Evolutionary conservation across 2,329 filamentous ascomycete species (phyloP).

Genomic region (Fusarium sp.): DNA sequence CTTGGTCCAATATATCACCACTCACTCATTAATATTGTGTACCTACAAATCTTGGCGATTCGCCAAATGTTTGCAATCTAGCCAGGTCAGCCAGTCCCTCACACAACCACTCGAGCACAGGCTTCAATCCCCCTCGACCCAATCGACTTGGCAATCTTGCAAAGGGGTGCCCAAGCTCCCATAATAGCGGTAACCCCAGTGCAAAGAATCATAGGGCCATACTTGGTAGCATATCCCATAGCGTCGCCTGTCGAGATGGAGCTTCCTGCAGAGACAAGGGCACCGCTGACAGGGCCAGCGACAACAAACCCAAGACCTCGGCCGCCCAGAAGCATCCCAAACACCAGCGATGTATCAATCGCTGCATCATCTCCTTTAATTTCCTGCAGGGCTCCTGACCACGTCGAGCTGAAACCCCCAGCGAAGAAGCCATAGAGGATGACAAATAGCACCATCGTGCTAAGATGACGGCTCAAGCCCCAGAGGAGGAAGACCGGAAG

Average conservation of each 20-base stretch:
- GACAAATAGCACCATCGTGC: constrained; percentile 68
- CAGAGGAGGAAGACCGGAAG: constrained; percentile 69
- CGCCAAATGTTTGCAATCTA: no score
- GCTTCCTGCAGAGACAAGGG: constrained; percentile 42
- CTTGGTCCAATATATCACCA: not conserved
- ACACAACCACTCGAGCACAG: constrained; percentile 51
- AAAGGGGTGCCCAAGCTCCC: constrained; percentile 48
- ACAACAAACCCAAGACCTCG: constrained; percentile 46
- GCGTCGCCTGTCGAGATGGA: constrained; percentile 39
- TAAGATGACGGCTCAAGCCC: constrained; percentile 65
- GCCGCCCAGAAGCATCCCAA: constrained; percentile 48
- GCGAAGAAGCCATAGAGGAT: constrained; percentile 74
- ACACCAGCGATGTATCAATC: constrained; percentile 46
- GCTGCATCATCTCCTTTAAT: constrained; percentile 44
- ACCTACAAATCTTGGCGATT: not conserved
- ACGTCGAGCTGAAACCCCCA: constrained; percentile 70
- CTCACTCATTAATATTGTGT: not conserved
- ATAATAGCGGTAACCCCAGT: constrained; percentile 48
- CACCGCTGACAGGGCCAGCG: constrained; percentile 46
- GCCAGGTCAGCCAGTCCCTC: constrained; percentile 52
- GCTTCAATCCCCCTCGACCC: constrained; percentile 1
- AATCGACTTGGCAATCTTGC: constrained; percentile 54
- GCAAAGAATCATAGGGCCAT: constrained; percentile 50
- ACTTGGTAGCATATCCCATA: constrained; percentile 48
- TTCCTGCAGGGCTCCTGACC: constrained; percentile 64